Evolutionary conservation across 805 yeast genomes (phyloP), one percentile per base, ranked within the genome.

Genomic region (Limtongia smithiae): DNA sequence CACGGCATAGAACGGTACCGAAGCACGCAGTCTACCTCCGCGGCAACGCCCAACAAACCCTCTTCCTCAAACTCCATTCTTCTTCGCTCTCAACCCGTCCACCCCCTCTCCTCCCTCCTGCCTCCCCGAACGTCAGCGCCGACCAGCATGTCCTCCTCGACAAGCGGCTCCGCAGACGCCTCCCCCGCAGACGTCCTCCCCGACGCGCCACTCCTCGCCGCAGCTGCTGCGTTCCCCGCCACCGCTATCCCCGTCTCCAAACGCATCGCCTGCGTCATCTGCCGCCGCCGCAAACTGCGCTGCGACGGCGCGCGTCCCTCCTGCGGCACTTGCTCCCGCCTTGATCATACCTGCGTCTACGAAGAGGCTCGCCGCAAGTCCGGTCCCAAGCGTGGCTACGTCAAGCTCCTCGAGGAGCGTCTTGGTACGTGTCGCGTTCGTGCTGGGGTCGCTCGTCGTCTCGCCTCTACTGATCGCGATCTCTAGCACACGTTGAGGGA

Each of bases 361-460:
- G 60, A 62, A 41, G 64, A 61, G 18, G 39, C 54, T 6, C 59
- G 60, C 4, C 56, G 60, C 22, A 64, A 60, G 40, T 56, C 67
- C 2, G 69, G 70, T 2, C 69, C 69, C 12, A 57, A 61, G 37
- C 58, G 65, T 15, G 68, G 70, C 17, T 63, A 66, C 43, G 64
- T 65, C 21, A 62, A 63, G 38, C 40, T 52, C 37, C 60, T 67
- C 30, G 69, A 66, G 51, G 50, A 54, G 33, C 55, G 67, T 8
- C 44, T 67, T 2, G 58, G 57, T 52, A 25, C 8, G 57, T 37
- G 28, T 8, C 31, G 12, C 20, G n/a, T 9, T 22, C 14, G 17
- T 25, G 12, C 24, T 9, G 5, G 15, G 17, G 11, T 24, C 31
- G 11, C 12, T 21, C 32, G n/a, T 4, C 14, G 14, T 31, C 17